Conservation (phyloP, 1,139 yeast species). For the Kluyveromyces marxianus region DNA sequence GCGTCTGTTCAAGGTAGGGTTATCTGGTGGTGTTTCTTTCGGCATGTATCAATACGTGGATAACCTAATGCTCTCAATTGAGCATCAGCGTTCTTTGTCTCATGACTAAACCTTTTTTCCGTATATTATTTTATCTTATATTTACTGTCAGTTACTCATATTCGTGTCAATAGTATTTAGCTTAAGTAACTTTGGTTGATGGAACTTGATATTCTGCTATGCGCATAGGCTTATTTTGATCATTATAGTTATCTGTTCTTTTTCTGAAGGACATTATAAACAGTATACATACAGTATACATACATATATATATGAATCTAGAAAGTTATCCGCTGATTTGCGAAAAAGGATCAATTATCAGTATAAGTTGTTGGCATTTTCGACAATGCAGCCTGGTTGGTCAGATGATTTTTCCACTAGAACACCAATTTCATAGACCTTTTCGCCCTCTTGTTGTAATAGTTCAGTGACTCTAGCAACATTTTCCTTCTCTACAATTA, state of each 20-base stretch:
- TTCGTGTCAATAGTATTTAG: no score
- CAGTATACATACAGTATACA: no score
- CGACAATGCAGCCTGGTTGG: slow-evolving; percentile 60
- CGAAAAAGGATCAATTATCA: slow-evolving; percentile 21
- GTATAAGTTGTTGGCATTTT: slow-evolving; percentile 54
- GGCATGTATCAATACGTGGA: slow-evolving; percentile 59
- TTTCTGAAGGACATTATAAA: no score
- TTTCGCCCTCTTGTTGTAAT: slow-evolving; percentile 62
- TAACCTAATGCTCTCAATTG: slow-evolving; percentile 23
- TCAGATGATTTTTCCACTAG: slow-evolving; percentile 46
- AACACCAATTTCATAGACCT: slow-evolving; percentile 70
- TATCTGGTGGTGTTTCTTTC: slow-evolving; percentile 74
- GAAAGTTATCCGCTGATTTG: no score
- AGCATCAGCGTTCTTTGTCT: slow-evolving; percentile 16
- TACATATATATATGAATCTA: no score
- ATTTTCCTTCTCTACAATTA: slow-evolving; percentile 61
- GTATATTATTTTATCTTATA: no score
- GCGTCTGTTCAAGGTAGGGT: slow-evolving; percentile 66
- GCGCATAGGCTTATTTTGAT: no score
- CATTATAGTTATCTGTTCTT: no score
- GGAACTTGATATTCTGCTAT: no score
- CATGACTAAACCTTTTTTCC: slow-evolving; percentile 3
- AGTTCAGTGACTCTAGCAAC: slow-evolving; percentile 50
- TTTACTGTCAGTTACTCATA: no score
- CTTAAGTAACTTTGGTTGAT: no score